Evolutionary conservation across 2,329 filamentous ascomycete genomes (phyloP), one percentile per base, ranked within the genome.

Genomic region (Botrytis sinoallii): DNA sequence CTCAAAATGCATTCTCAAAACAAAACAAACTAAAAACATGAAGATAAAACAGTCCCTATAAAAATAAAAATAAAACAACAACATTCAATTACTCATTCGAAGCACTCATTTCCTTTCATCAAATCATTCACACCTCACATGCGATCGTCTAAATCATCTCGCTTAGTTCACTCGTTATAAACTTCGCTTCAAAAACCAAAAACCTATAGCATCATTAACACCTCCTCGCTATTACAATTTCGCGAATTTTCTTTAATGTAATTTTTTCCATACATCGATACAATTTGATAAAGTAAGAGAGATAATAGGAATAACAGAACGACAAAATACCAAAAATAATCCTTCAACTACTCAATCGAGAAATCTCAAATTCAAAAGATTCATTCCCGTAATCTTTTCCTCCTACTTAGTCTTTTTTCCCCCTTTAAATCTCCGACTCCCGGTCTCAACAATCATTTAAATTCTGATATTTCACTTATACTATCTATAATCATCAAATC

Each of bases 261-360:
- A 5, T 25, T 10, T 25, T 10, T 32, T 32, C 32, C 3, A 10
- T 5, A 44, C 16, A 44, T 20, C 16, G 42, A 44, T 20, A 18
- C 1, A 0, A 16, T 44, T 20, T 1, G 3, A 18, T 2, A 44
- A 44, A 44, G 16, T 7, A 44, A 44, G 1, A 44, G 5, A 46
- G 8, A 46, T 4, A 9, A 9, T 22, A 9, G 18, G 0, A 7
- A 46, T 46, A 0, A 3, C 18, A 48, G 20, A 48, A 48, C 8
- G 0, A 22, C 1, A 42, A 1, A 10, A 22, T 0, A 3, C 0
- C 3, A 9, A 9, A 22, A 22, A 48, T 2, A 48, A 48, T 48
- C 20, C 4, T 22, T 12, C 9, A 48, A 48, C 0, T 9, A 12
- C 46, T 12, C 1, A 4, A 9, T 48, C 9, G 22, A 48, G 0